Evolutionary conservation across 1,139 yeast genomes (phyloP).

Genomic region (Pichia sorboxylosa): DNA sequence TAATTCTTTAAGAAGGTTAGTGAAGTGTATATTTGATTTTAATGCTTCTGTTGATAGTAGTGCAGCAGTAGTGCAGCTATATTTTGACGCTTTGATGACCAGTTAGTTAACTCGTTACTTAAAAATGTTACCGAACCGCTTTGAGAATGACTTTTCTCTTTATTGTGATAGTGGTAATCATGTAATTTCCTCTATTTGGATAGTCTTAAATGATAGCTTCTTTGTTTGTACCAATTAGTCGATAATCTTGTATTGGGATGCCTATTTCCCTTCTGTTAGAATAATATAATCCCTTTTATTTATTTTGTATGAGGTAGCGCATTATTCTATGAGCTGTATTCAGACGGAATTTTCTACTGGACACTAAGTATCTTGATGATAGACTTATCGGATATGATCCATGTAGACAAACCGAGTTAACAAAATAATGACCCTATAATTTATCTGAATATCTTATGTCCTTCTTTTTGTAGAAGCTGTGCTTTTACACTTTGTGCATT

Average conservation of each 20-base stretch:
- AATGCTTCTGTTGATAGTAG: constrained; percentile 1
- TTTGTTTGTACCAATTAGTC: constrained; percentile 1
- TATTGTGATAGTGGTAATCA: neutral
- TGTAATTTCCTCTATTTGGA: neutral
- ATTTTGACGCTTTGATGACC: constrained; percentile 2
- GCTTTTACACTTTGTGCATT: neutral
- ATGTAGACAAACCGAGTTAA: constrained; percentile 3
- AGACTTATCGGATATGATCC: neutral
- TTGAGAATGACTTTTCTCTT: constrained; percentile 2
- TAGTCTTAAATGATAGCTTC: neutral
- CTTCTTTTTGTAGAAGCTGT: neutral
- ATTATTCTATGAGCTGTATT: constrained; percentile 2
- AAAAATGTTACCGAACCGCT: constrained; percentile 1
- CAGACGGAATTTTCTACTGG: neutral
- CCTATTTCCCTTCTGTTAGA: neutral
- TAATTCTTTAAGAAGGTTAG: constrained; percentile 3
- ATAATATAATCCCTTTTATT: neutral
- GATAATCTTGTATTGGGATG: neutral
- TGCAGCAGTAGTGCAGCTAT: constrained; percentile 1
- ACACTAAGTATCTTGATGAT: constrained; percentile 2
- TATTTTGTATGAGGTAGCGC: constrained; percentile 3
- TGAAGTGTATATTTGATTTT: neutral
- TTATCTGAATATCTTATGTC: neutral
- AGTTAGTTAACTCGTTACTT: neutral
- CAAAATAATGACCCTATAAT: neutral